Base-by-base conservation (phyloP, 805 yeast genomes). In the Starmerella stigmatis region DNA sequence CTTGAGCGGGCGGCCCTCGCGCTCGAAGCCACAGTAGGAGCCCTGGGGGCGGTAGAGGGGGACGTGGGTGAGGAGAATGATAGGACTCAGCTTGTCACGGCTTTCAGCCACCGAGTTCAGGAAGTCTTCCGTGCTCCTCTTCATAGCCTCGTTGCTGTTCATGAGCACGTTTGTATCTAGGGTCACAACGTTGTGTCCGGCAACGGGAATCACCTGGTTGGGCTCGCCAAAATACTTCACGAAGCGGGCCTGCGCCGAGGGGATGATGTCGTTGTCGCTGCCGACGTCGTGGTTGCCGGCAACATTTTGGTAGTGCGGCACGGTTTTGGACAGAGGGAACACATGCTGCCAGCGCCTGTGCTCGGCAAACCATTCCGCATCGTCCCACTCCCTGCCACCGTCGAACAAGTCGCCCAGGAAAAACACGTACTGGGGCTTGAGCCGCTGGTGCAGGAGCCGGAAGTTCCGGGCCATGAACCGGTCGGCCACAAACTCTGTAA, bases 241-340 rank as follows among this genome's bases (percentile, higher is more conserved):
- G 63, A 88, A 92, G 53, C 97, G 65, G 28, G 74, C 63, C 36
- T 74, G 63, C 20, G 79, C 76, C 1, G 68, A 62, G 21, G 71
- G 69, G 15, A 76, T 68, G 13, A 92, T 76, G 0, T 78, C 76
- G 48, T 78, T 75, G 23, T 92, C 95, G 64, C 81, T 89, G 0
- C 99, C 99, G 52, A 94, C 85, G 60, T 92, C 99, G 61, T 92
- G 99, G 60, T 92, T 92, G 1, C 98, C 99, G 0, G 96, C 95
- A 26, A 74, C 55, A n/a, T 70, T 65, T 16, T 32, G 27, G 31
- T 28, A 32, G 22, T 49, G 55, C 13, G 35, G 32, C 2, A 35
- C 43, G 8, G 15, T 21, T 3, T 10, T 5, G 2, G 53, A 36
- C 67, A 66, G 60, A 6, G 81, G 79, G 61, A 83, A 89, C 4